Base-by-base conservation (phyloP, 2,329 filamentous ascomycete species). In the Calycina herbarum region DNA sequence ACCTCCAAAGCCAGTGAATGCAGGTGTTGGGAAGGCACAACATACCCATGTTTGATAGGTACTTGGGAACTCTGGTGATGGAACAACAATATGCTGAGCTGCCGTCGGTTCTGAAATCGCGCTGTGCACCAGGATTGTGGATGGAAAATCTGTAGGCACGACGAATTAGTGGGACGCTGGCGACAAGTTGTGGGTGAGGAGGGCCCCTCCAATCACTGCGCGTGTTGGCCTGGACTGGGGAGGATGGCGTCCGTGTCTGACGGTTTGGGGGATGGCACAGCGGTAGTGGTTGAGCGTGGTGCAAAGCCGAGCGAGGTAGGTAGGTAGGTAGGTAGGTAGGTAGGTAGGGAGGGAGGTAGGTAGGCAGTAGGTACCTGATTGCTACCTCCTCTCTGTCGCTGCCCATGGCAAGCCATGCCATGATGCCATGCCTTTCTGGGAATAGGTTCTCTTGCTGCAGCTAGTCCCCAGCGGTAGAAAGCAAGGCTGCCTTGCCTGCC, bases 41-140 rank as follows among this genome's bases (percentile, higher is more conserved):
- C 65, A 51, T 64, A 66, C 65, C 65, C 65, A 66, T 66, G 65
- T 64, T 66, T 66, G 58, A 60, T 64, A 62, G 57, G 62, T 60
- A 56, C 27, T 56, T 48, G 38, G 45, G 27, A n/a, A 59, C 62
- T 64, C 24, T 62, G 56, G 58, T 62, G 59, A 66, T 66, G 64
- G 64, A 63, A 63, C 61, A 66, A 66, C 54, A 63, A 62, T 66
- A 58, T 64, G 62, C 57, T 66, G 62, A 63, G 64, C 62, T 66
- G 64, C 64, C 64, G 64, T 61, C 64, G 38, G 62, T 59, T 64
- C 51, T 63, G 64, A 64, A 51, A 62, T 66, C 56, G 61, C 64
- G 57, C 61, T 33, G 45, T 60, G 64, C 61, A 64, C 64, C 64
- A 59, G 65, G 65, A 66, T 66, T 56, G 57, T 42, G 61, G 40